These are phyloP conservation scores for Chloromonas sp. DNA, from an alignment of 163 green algal species.

Conservation along the genomic window DNA sequence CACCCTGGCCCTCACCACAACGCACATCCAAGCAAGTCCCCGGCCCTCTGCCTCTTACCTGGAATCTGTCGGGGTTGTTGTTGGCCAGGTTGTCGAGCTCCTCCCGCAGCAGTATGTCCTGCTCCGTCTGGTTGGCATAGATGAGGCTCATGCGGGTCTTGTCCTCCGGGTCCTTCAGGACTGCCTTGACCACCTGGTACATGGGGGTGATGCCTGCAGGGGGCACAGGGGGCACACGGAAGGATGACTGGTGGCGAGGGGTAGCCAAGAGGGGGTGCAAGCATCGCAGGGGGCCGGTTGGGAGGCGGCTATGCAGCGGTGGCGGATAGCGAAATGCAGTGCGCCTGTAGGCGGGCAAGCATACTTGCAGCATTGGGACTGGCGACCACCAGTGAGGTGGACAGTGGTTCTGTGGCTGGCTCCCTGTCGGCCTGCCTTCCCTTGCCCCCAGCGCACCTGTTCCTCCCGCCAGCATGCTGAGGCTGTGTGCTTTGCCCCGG, in stretches of 20 bases:
- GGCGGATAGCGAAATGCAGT: too few species aligned
- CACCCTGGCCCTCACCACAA: too few species aligned
- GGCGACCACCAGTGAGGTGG: too few species aligned
- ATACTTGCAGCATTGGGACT: too few species aligned
- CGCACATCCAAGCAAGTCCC: too few species aligned
- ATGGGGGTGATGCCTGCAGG: constrained; percentile 82
- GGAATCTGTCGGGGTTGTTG: constrained; percentile 63
- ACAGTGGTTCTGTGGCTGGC: too few species aligned
- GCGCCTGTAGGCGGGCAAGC: too few species aligned
- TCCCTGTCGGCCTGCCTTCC: too few species aligned
- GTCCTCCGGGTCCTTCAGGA: constrained; percentile 78
- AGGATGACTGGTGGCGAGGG: too few species aligned
- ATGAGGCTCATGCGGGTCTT: constrained; percentile 72
- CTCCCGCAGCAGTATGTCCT: constrained; percentile 88
- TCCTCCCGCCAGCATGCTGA: constrained; percentile 91
- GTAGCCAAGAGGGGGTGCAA: too few species aligned
- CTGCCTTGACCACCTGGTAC: constrained; percentile 73
- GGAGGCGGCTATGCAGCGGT: too few species aligned
- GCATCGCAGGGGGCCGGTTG: too few species aligned
- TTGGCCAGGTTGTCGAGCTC: constrained; percentile 80
- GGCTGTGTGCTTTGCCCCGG: constrained; percentile 26
- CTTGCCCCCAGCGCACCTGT: constrained; percentile 48
- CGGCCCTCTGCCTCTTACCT: constrained; percentile 19
- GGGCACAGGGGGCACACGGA: constrained; percentile 36
- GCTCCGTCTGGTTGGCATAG: constrained; percentile 84